Base-by-base conservation (phyloP, 2,329 filamentous ascomycete genomes). In the Colletotrichum sp. region DNA sequence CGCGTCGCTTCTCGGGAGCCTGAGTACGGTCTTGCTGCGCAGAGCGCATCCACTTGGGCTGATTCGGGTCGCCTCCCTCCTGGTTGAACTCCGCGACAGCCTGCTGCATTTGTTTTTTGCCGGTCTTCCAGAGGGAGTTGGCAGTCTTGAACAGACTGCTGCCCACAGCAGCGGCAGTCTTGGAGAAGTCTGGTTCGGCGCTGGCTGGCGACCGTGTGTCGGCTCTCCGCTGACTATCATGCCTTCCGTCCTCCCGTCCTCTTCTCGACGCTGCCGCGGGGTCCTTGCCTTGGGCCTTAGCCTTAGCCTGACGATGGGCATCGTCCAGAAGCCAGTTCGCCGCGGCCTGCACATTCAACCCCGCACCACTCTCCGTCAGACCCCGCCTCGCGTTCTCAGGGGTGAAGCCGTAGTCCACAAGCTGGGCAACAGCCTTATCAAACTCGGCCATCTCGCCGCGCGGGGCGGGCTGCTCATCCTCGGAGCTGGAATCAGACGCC, bases 11-110 rank as follows among this genome's bases (percentile, higher is more conserved):
- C 78, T 83, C 82, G 48, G 81, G 77, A 59, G 80, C 81, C 79
- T 81, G 84, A 36, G 79, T 78, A 44, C 84, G 85, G 4, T 89
- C 87, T 16, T 66, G 60, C 71, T 88, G 85, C 5, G 92, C 90
- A 73, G 96, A 94, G 80, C 94, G 93, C 96, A 99, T 98, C 97
- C 97, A 99, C 82, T 95, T 97, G 1, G 97, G 97, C 82, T 98
- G 95, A 81, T 84, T 95, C 4, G 94, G 89, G 81, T 98, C 96
- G 30, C 89, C 88, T n/a, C 93, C 93, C 57, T 90, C 90, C 78
- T 91, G 89, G 79, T 94, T 91, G 75, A 99, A 94, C 18, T 99
- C 97, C 10, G 96, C 93, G 39, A 99, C 95, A 6, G 95, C 96
- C 84, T 97, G 95, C 81, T 98, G 95, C 74, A 99, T 91, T 83